Percentiles rank a stretch among this genome's conserved stretches.
Evolutionary conservation across 441 rosid genomes (phyloP).

Genomic region (Populus hybrid): DNA sequence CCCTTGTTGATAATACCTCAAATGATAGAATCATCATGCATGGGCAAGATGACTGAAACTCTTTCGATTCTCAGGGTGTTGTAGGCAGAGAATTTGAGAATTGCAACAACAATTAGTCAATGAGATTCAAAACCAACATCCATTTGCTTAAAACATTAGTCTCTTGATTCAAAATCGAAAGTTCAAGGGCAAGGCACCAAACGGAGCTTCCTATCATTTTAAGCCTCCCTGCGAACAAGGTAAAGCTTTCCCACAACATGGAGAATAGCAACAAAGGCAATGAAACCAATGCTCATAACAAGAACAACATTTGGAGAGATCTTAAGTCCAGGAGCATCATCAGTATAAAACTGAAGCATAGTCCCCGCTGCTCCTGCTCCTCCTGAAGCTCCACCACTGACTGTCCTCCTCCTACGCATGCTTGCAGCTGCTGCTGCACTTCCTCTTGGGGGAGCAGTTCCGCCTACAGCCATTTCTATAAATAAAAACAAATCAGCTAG

Average conservation of each 20-base stretch:
- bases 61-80: background rate
- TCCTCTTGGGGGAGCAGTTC: constrained; percentile 84
- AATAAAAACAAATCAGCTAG: background rate
- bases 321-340: constrained; percentile 85
- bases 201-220: background rate
- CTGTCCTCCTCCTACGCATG: constrained; percentile 72
- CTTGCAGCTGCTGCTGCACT: constrained; percentile 86
- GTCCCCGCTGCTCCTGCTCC: constrained; percentile 60
- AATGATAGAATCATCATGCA: background rate
- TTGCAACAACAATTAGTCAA: background rate
- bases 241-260: constrained; percentile 83
- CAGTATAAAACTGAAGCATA: constrained; percentile 89
- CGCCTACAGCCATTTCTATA: constrained; percentile 54
- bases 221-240: constrained; percentile 50
- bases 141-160: background rate
- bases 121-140: background rate
- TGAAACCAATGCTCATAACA: constrained; percentile 88
- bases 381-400: constrained; percentile 55
- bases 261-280: constrained; percentile 81
- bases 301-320: constrained; percentile 80
- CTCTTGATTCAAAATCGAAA: constrained; percentile 8
- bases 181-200: background rate
- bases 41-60: background rate
- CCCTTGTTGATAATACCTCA: background rate
- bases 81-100: background rate